Conservation (phyloP, 306 rosid genomes). For the Fagus sylvatica region DNA sequence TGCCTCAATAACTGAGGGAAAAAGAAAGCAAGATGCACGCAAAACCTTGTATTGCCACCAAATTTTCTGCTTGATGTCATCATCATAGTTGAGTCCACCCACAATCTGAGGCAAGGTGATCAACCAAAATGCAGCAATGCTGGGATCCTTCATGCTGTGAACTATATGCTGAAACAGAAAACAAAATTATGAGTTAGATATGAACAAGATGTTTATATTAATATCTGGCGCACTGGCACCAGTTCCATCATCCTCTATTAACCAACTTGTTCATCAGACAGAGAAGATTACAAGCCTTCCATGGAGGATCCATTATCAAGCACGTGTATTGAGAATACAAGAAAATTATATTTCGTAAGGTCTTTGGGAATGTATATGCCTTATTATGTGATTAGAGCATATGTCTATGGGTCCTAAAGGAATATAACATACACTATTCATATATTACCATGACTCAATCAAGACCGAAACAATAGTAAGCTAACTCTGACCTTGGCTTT, state of each 20-base stretch:
- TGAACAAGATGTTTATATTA: slow-evolving; percentile 20
- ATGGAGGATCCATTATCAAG: background rate
- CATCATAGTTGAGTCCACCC: slow-evolving; percentile 82
- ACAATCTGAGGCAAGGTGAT: slow-evolving; percentile 80
- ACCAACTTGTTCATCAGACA: slow-evolving; percentile 11
- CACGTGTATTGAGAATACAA: background rate
- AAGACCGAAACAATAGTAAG: background rate
- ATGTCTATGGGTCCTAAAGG: background rate
- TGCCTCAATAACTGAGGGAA: slow-evolving; percentile 15
- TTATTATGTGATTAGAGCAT: background rate
- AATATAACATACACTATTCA: background rate
- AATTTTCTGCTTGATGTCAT: slow-evolving; percentile 78
- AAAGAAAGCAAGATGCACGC: slow-evolving; percentile 26
- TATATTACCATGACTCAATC: background rate
- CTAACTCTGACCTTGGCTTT: background rate
- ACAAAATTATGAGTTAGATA: slow-evolving; percentile 23
- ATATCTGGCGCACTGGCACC: background rate
- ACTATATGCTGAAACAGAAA: slow-evolving; percentile 67
- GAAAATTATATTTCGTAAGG: background rate
- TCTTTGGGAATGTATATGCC: background rate
- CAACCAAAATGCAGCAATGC: slow-evolving; percentile 96
- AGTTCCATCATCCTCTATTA: background rate
- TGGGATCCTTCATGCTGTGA: slow-evolving; percentile 95
- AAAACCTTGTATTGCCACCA: slow-evolving; percentile 94
- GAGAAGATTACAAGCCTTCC: background rate